These are phyloP conservation scores for Apiotrichum gamsii DNA, from an alignment of 1,284 basidiomycete genomes.

Conservation along the genomic window DNA sequence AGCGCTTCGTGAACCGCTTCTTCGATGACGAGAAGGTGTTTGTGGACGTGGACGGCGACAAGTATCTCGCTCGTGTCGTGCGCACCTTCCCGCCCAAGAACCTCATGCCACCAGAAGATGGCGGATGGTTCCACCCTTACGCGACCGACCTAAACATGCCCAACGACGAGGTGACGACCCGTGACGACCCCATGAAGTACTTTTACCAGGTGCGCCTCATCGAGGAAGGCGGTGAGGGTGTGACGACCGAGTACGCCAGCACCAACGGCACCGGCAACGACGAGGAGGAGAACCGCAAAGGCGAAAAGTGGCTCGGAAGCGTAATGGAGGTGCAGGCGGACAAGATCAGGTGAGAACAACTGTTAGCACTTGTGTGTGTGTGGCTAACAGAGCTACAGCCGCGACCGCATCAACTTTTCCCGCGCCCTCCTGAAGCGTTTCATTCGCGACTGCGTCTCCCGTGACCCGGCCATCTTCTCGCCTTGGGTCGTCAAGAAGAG, in stretches of 20 bases:
- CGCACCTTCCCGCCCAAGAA: constrained; percentile 30
- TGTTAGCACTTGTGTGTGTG: constrained; percentile 3
- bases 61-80: constrained; percentile 53
- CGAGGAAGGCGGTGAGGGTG: constrained; percentile 28
- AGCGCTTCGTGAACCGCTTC: constrained; percentile 92
- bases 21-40: constrained; percentile 81
- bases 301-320: constrained; percentile 51
- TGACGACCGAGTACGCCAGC: constrained; percentile 21
- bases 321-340: constrained; percentile 73
- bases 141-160: constrained; percentile 72
- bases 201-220: constrained; percentile 78
- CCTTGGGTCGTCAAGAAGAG: constrained; percentile 88
- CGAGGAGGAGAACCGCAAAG: constrained; percentile 44
- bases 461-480: constrained; percentile 82
- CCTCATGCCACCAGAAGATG: constrained; percentile 53
- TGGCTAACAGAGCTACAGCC: constrained; percentile 51
- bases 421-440: constrained; percentile 94
- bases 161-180: constrained; percentile 61
- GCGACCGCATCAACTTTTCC: constrained; percentile 89
- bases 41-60: constrained; percentile 74
- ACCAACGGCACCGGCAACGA: constrained; percentile 42
- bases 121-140: constrained; percentile 49
- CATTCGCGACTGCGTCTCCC: constrained; percentile 85
- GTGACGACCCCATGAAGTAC: constrained; percentile 77
- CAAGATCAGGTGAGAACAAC: constrained; percentile 73